These are phyloP conservation scores for Scheffersomyces parashehatae DNA, from an alignment of 1,139 yeast genomes.

Conservation along the genomic window DNA sequence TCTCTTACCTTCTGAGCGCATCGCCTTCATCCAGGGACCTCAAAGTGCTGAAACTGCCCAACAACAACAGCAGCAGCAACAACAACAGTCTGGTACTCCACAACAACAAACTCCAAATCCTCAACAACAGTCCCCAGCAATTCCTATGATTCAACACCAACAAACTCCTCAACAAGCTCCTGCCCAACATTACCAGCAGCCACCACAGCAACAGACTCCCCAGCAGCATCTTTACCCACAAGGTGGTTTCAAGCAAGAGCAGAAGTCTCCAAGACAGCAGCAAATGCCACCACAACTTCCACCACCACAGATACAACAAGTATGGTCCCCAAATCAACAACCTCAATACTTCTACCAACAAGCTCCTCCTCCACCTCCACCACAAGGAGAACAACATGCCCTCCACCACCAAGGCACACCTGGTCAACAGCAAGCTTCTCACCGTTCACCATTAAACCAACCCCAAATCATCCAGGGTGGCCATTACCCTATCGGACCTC, in stretches of 20 bases:
- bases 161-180: constrained; percentile 9
- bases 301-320: constrained; percentile 22
- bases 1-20: constrained; percentile 42
- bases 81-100: constrained; percentile 7
- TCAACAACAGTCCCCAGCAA: constrained; percentile 9
- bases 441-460: constrained; percentile 23
- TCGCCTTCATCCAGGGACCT: constrained; percentile 35
- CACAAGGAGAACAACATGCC: constrained; percentile 11
- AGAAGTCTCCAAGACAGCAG: constrained; percentile 21
- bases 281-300: constrained; percentile 21
- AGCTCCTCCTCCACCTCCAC: constrained; percentile 18
- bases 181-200: constrained; percentile 6
- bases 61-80: constrained; percentile 6
- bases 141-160: constrained; percentile 8
- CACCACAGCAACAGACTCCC: constrained; percentile 7
- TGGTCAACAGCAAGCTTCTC: constrained; percentile 8
- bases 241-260: constrained; percentile 18
- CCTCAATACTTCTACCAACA: constrained; percentile 24
- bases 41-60: constrained; percentile 3
- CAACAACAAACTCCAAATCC: constrained; percentile 9
- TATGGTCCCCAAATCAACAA: constrained; percentile 26
- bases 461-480: constrained; percentile 24
- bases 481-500: constrained; percentile 22
- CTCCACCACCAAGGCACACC: constrained; percentile 9
- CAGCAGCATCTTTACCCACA: constrained; percentile 17